phyloP scores from a whole-genome alignment of 2,329 filamentous ascomycete genomes.

The Malbranchea zuffiana region DNA sequence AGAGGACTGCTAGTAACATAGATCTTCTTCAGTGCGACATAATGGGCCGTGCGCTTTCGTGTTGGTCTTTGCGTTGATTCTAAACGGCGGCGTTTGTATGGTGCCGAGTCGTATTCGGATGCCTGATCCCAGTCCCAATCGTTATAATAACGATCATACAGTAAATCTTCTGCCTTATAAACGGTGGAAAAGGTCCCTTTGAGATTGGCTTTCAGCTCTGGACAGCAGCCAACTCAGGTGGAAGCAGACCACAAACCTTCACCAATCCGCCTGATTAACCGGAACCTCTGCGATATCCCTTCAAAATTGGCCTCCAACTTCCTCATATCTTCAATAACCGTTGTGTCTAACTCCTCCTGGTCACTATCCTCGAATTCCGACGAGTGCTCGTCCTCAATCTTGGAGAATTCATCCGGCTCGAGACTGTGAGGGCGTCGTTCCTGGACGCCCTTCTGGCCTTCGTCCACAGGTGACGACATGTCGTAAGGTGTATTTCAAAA shows the following conservation, averaged over 20 bases:
- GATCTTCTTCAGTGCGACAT: slow-evolving; percentile 97
- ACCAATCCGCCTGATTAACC: slow-evolving; percentile 90
- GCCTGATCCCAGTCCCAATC: slow-evolving; percentile 65
- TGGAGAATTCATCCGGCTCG: no score
- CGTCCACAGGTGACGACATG: no score
- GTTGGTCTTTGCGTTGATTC: slow-evolving; percentile 28
- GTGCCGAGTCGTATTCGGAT: slow-evolving; percentile 59
- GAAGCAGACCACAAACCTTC: slow-evolving; percentile 54
- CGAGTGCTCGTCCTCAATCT: no score
- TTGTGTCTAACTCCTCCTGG: slow-evolving; percentile 33
- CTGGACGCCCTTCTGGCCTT: no score
- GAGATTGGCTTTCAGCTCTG: background rate
- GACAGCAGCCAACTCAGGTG: background rate
- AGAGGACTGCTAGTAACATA: slow-evolving; percentile 93
- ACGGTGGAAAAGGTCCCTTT: slow-evolving; percentile 95
- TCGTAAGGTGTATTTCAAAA: no score
- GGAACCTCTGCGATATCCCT: slow-evolving; percentile 72
- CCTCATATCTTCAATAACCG: slow-evolving; percentile 74
- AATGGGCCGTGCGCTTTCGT: slow-evolving; percentile 51
- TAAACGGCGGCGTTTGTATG: slow-evolving; percentile 44
- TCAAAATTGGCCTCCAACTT: slow-evolving; percentile 72
- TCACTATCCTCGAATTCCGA: slow-evolving; percentile 16
- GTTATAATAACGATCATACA: slow-evolving; percentile 73
- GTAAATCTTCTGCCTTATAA: slow-evolving; percentile 92
- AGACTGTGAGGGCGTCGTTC: no score